phyloP scores from a whole-genome alignment of 495 filamentous ascomycete species.

The Talaromyces liani region DNA sequence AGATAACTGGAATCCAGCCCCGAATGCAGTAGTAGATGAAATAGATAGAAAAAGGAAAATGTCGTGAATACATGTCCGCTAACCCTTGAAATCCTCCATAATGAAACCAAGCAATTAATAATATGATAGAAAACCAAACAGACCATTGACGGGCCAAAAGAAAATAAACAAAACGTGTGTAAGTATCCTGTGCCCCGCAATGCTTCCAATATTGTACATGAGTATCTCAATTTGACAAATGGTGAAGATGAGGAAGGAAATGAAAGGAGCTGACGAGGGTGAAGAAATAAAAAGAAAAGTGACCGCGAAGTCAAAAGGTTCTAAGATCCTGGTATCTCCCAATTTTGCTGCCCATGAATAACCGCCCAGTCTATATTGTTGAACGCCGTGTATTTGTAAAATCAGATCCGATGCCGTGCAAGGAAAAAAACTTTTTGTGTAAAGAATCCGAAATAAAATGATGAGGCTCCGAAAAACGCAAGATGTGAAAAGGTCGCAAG shows the following conservation, averaged over 20 bases:
- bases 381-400: neutral
- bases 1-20: constrained; percentile 9
- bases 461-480: constrained; percentile 4
- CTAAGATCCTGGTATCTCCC: constrained; percentile 42
- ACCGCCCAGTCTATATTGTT: constrained; percentile 5
- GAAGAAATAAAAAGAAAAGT: constrained; percentile 21
- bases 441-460: neutral
- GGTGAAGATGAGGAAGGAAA: constrained; percentile 10
- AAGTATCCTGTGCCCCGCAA: neutral
- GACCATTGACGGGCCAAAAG: neutral
- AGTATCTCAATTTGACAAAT: constrained; percentile 13
- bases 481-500: neutral
- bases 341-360: constrained; percentile 11
- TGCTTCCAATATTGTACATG: constrained; percentile 11
- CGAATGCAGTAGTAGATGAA: constrained; percentile 1
- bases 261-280: neutral
- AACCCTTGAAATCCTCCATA: constrained; percentile 8
- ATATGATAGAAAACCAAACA: constrained; percentile 9
- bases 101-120: constrained; percentile 7
- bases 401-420: constrained; percentile 1
- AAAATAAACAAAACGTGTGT: neutral
- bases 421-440: neutral
- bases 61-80: constrained; percentile 7
- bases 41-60: neutral
- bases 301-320: constrained; percentile 38